Base-by-base conservation (phyloP, 768 basidiomycete genomes). In the Termitomyces sp. region DNA sequence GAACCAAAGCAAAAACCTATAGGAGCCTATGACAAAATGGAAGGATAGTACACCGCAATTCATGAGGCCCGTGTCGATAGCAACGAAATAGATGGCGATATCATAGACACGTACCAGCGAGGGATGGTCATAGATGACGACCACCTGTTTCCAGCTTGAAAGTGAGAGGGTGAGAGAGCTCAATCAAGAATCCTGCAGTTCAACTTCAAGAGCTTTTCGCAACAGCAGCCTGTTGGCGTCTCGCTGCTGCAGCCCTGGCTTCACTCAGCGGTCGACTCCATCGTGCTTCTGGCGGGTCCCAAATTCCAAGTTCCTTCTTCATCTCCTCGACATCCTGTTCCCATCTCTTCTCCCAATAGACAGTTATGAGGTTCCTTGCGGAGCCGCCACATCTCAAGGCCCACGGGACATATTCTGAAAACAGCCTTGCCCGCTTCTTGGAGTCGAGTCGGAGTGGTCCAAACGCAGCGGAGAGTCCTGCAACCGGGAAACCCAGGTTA, bases 271-370 rank as follows among this genome's bases (percentile, higher is more conserved):
- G 82, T 64, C 80, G 83, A 58, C 86, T 81, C 83, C 89, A 91
- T 61, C 76, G 78, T 50, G 86, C 83, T 56, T 83, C 76, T 10
- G 95, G 93, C 13, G 93, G 88, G 63, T 92, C 87, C 83, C 84
- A 87, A 16, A 96, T 81, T 9, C 95, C 91, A 22, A 97, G 76
- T 68, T 97, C 93, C 61, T 75, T 80, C 75, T 93, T 88, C 74
- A 99, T 79, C 49, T 93, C 91, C 1, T 83, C 85, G 1, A 96
- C 71, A 59, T 89, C 80, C 72, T 92, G 86, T 52, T 84, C 84
- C 96, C 95, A 98, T 53, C 95, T 76, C 71, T 93, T 81, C 73
- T 98, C 97, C 96, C 97, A 98, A 67, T 95, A 95, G 1, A 98
- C 88, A 1, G 89, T 89, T 53, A 98, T 89, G 59, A 98, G 71